Conservation (phyloP, 116 monocot genomes). For the Papilionanthe hybrid region DNA sequence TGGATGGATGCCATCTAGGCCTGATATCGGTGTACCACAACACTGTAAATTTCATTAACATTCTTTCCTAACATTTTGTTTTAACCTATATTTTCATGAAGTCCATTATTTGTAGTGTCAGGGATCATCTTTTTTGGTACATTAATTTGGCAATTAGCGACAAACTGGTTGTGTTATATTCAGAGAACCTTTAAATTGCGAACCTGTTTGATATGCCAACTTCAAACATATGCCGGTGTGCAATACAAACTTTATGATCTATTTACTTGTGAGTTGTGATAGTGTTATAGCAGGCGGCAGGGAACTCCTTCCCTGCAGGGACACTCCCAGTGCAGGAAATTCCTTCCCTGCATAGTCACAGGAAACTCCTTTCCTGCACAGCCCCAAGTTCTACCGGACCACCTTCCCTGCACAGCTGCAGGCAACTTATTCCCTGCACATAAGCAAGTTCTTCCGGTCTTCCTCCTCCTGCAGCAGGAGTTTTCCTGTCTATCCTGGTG, state of each 20-base stretch:
- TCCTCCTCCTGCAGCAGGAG: no score
- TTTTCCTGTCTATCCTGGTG: no score
- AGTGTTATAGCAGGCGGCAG: background rate
- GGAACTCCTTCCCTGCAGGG: no score
- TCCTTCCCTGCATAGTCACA: no score
- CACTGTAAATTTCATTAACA: conserved; percentile 37
- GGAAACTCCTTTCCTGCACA: no score
- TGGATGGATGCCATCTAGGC: conserved; percentile 81
- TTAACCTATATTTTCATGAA: background rate
- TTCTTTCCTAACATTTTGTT: background rate
- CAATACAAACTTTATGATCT: background rate
- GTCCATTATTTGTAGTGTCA: background rate
- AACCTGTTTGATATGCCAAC: background rate
- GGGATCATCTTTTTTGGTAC: background rate
- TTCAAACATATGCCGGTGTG: background rate
- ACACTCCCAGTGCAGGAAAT: no score
- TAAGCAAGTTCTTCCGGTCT: no score
- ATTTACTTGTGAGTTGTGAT: background rate
- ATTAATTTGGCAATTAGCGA: background rate
- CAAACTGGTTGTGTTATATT: background rate
- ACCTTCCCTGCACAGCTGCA: no score
- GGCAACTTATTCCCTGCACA: no score
- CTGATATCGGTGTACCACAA: conserved; percentile 59
- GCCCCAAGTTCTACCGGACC: no score
- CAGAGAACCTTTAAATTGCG: background rate